phyloP scores from a whole-genome alignment of 176 grass and related monocot species.

The Pontederia crassipes region DNA sequence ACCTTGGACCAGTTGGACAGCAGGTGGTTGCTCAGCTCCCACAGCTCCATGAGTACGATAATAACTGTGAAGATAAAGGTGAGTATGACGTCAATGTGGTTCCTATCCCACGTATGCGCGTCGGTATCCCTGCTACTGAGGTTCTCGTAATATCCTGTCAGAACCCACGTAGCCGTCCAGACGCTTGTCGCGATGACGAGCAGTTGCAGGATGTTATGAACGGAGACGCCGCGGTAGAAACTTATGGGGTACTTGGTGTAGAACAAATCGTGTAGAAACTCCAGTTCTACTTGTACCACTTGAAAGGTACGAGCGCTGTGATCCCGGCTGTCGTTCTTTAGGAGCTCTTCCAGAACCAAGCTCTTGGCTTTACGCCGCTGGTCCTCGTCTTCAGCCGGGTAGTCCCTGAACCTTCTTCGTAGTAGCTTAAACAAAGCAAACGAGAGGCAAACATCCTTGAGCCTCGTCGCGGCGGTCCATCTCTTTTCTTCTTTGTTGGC shows the following conservation, averaged over 20 bases:
- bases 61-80: neutral
- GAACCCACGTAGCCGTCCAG: neutral
- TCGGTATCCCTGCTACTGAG: too few species aligned
- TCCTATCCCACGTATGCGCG: too few species aligned
- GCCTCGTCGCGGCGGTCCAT: neutral
- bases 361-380: too few species aligned
- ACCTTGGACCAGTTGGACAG: too few species aligned
- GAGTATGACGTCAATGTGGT: too few species aligned
- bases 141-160: neutral
- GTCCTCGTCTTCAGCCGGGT: neutral
- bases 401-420: conserved; percentile 10
- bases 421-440: conserved; percentile 55
- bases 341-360: too few species aligned
- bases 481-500: neutral
- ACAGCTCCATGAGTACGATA: neutral
- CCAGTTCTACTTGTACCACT: neutral
- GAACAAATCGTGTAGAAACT: conserved; percentile 15
- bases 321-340: too few species aligned
- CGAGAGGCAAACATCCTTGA: conserved; percentile 40
- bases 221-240: neutral
- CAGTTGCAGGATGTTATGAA: too few species aligned
- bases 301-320: too few species aligned
- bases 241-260: conserved; percentile 15
- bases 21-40: too few species aligned
- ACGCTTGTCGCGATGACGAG: neutral